Evolutionary conservation across 805 yeast species (phyloP).

Genomic region (Torulaspora gathmanii): DNA sequence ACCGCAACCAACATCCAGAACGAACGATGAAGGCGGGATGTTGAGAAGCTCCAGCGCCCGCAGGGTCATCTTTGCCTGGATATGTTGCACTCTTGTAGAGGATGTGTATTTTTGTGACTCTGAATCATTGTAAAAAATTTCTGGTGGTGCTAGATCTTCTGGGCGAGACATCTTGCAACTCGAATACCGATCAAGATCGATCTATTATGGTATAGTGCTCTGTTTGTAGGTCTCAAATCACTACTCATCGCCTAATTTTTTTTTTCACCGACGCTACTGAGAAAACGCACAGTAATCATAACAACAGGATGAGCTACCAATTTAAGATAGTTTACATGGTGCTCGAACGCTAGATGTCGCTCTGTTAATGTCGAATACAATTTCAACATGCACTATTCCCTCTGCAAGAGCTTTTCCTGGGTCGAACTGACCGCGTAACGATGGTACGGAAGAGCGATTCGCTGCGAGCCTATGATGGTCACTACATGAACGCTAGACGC

Average conservation of each 20-base stretch:
- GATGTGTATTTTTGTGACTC: slow-evolving; percentile 89
- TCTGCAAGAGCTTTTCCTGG: too few relatives aligned
- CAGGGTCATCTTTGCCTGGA: slow-evolving; percentile 95
- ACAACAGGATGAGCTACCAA: too few relatives aligned
- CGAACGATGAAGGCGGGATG: slow-evolving; percentile 58
- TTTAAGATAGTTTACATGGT: too few relatives aligned
- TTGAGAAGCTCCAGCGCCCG: slow-evolving; percentile 86
- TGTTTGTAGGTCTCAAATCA: background rate
- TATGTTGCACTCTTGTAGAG: slow-evolving; percentile 95
- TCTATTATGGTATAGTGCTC: background rate
- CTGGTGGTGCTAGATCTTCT: slow-evolving; percentile 95
- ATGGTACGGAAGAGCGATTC: too few relatives aligned
- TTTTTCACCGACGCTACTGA: too few relatives aligned
- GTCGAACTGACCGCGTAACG: too few relatives aligned
- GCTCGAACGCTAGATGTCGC: too few relatives aligned
- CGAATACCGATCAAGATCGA: background rate
- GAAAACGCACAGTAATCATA: too few relatives aligned
- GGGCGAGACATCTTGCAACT: slow-evolving; percentile 75
- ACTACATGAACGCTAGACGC: too few relatives aligned
- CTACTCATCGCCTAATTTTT: background rate
- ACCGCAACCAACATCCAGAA: slow-evolving; percentile 95
- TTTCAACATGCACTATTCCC: too few relatives aligned
- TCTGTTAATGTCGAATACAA: too few relatives aligned
- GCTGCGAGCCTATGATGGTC: too few relatives aligned
- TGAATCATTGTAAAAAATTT: slow-evolving; percentile 83